phyloP scores from a whole-genome alignment of 2,329 filamentous ascomycete genomes.

The Chrysosporium keratinophilum region DNA sequence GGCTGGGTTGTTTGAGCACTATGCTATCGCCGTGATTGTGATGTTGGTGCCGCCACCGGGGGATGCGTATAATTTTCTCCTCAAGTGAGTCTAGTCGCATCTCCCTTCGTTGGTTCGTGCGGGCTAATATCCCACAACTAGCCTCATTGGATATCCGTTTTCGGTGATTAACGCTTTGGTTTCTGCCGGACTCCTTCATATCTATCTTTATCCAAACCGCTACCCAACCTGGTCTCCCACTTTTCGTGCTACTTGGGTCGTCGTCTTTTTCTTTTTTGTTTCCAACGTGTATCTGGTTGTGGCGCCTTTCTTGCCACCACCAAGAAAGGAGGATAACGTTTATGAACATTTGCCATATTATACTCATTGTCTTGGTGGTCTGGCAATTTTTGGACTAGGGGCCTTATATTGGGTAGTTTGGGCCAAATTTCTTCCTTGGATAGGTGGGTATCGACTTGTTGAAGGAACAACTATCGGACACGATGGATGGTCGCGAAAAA shows the following conservation, averaged over 20 bases:
- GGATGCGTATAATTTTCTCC: constrained; percentile 55
- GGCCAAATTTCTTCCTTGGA: constrained; percentile 40
- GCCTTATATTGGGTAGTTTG: constrained; percentile 45
- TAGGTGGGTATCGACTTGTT: constrained; percentile 43
- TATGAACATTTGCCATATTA: constrained; percentile 46
- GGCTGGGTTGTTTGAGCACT: constrained; percentile 52
- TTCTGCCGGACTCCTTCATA: constrained; percentile 39
- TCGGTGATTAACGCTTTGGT: constrained; percentile 45
- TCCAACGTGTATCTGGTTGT: constrained; percentile 45
- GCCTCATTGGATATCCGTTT: constrained; percentile 30
- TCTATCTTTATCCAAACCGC: constrained; percentile 33
- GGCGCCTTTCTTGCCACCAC: constrained; percentile 44
- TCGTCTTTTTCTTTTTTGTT: constrained; percentile 44
- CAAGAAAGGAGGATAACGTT: constrained; percentile 38
- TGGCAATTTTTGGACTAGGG: constrained; percentile 41
- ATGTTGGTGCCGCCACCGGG: constrained; percentile 57
- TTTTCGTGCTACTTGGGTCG: constrained; percentile 41
- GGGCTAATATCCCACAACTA: neutral
- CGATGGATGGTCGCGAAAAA: constrained; percentile 53
- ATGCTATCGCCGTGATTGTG: constrained; percentile 54
- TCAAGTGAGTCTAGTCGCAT: constrained; percentile 28
- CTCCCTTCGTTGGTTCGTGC: neutral
- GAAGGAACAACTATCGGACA: constrained; percentile 46
- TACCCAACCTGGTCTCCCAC: constrained; percentile 42
- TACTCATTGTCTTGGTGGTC: constrained; percentile 44